Base-by-base conservation (phyloP, 805 yeast genomes). In the Priceomyces melissophilus region DNA sequence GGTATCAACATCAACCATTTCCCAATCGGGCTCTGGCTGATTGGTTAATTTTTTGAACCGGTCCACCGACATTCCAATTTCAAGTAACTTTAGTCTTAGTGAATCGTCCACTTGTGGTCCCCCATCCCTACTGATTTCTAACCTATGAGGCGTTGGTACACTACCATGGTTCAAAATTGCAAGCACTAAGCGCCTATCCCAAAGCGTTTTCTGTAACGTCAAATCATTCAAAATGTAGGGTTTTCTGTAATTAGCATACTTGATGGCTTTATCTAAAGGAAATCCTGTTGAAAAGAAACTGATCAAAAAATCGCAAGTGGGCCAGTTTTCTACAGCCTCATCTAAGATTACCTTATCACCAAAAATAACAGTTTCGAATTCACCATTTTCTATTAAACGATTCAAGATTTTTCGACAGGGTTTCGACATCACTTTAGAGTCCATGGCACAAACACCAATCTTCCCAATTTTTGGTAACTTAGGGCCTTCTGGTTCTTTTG, bases 391-490 rank as follows among this genome's bases (percentile, higher is more conserved):
- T 43, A 91, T 86, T 57, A 93, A 69, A 39, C 96, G 72, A 60
- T 87, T 89, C 53, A 93, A 71, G 48, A 93, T 93, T 46, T 86
- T 87, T 44, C 98, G 73, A 58, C 97, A 91, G 2, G 99, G 99
- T 67, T 93, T 93, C 33, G 95, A 84, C 56, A 95, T 75, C 2
- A 90, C 99, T 63, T 93, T 93, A 44, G 90, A 83, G 63, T 93
- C 99, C 97, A 93, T 90, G 9, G 99, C 99, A 67, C 99, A 93
- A 1, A 93, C 96, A 39, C 99, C 99, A 52, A 93, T 87, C 50
- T 87, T 90, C 30, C 99, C 98, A 48, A 90, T 79, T 49, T 76
- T 80, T 3, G 87, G 87, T 38, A 81, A 54, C 47, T 74, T 73
- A 3, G 81, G 76, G 9, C 75, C 71, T 7, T 63, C 63, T 9